These are phyloP conservation scores for Sordariomycetes sp. DNA, from an alignment of 2,329 filamentous ascomycete genomes.

Conservation along the genomic window DNA sequence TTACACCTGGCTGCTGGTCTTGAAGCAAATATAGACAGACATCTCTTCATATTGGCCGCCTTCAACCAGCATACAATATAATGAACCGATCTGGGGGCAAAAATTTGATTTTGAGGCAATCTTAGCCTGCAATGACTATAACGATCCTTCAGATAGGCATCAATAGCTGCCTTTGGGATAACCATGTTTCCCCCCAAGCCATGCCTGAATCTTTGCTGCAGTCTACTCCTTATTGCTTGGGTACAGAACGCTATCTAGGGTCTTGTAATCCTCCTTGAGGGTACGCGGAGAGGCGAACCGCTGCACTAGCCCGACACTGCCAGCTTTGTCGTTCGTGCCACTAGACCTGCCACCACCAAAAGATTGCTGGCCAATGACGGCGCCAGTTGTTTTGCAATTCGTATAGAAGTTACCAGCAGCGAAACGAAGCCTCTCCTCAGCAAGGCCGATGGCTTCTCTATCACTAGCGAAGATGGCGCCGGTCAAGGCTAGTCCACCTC, in stretches of 20 bases:
- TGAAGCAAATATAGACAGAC: too few relatives aligned
- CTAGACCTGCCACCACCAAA: slow-evolving; percentile 43
- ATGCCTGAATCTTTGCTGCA: too few relatives aligned
- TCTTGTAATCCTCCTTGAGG: slow-evolving; percentile 36
- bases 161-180: too few relatives aligned
- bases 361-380: slow-evolving; percentile 45
- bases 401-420: slow-evolving; percentile 49
- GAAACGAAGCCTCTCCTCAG: slow-evolving; percentile 40
- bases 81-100: too few relatives aligned
- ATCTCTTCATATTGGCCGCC: too few relatives aligned
- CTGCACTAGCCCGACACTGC: slow-evolving; percentile 37
- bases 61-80: too few relatives aligned
- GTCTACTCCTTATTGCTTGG: neutral
- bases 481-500: slow-evolving; percentile 25
- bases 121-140: too few relatives aligned
- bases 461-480: slow-evolving; percentile 41
- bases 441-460: slow-evolving; percentile 35
- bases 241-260: slow-evolving; percentile 1
- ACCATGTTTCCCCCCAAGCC: too few relatives aligned
- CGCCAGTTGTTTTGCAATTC: slow-evolving; percentile 49
- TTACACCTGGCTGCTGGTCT: too few relatives aligned
- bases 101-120: too few relatives aligned
- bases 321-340: slow-evolving; percentile 49
- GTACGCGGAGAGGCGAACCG: slow-evolving; percentile 42
- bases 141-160: too few relatives aligned